Evolutionary conservation across 768 basidiomycete genomes (phyloP), one percentile per base, ranked within the genome.

Genomic region (Boletus pseudo-olivaceus): DNA sequence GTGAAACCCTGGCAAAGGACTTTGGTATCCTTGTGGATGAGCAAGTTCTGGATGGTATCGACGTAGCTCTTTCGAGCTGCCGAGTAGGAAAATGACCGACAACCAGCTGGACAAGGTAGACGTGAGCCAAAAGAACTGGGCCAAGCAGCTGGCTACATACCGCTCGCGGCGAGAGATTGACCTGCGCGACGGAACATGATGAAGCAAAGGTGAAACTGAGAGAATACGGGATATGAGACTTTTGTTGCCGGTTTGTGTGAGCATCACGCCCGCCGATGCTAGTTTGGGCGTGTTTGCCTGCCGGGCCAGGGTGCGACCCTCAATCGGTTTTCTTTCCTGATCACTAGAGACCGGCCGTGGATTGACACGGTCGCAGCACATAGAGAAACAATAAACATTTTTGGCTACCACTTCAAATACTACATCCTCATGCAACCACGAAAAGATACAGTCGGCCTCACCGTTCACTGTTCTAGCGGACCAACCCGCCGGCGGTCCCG

Each of bases 1-100:
- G 94, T 98, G 64, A 94, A 83, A 84, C 93, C 73, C 93, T 97
- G 72, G 87, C 93, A 59, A 85, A 79, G 76, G 42, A 99, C 96
- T 73, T 85, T 94, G 62, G 97, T 97, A 72, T 98, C 92, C 68
- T 92, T 91, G 74, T 91, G 83, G 65, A 99, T 88, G 63, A 87
- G 84, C 59, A 99, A 83, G 77, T 98, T 99, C 68, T 82, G 78
- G 68, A 94, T 87, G 46, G 93, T 94, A 68, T 90, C 88, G 51
- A 87, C 92, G 72, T 98, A 98, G 65, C 82, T 84, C 59, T 75
- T 79, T 64, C 90, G 82, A 62, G 84, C 68, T 41, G 82, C 81
- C 61, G 93, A 89, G 63, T 83, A 81, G 45, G 91, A 85, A 78
- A 96, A 92, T 60, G 86, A 76, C 77, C 94, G 80, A 77, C 82